These are phyloP conservation scores for Fusarium pininemorale DNA, from an alignment of 2,329 filamentous ascomycete species.

Conservation along the genomic window DNA sequence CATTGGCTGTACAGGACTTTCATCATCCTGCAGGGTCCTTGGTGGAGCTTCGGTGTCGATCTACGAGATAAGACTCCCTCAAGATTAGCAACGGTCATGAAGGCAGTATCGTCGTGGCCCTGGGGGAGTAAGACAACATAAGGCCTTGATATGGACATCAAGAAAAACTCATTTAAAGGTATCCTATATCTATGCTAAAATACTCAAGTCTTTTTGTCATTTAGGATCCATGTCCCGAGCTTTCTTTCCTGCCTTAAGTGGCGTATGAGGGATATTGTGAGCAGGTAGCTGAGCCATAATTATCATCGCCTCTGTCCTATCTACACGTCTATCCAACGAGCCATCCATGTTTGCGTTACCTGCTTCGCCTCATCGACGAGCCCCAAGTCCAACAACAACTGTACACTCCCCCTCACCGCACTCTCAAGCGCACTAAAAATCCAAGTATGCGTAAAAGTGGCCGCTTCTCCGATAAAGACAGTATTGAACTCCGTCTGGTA, in stretches of 20 bases:
- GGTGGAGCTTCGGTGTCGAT: neutral
- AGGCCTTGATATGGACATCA: rapidly evolving
- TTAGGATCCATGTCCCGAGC: too few relatives aligned
- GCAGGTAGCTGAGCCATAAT: neutral
- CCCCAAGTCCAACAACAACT: conserved; percentile 63
- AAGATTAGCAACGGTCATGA: neutral
- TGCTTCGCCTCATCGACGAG: conserved; percentile 69
- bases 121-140: too few relatives aligned
- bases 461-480: conserved; percentile 44
- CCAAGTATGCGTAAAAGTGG: conserved; percentile 68
- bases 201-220: too few relatives aligned
- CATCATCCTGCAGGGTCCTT: neutral
- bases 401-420: conserved; percentile 63
- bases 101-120: neutral
- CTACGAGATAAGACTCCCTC: neutral
- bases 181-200: too few relatives aligned
- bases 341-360: conserved; percentile 67
- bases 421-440: conserved; percentile 61
- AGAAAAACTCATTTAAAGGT: too few relatives aligned
- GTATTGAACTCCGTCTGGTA: conserved; percentile 64
- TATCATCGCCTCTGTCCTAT: neutral
- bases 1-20: neutral
- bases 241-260: too few relatives aligned
- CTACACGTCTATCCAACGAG: conserved; percentile 56
- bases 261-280: neutral